Evolutionary conservation across 2,329 filamentous ascomycete genomes (phyloP).

Genomic region (Colletotrichum lini): DNA sequence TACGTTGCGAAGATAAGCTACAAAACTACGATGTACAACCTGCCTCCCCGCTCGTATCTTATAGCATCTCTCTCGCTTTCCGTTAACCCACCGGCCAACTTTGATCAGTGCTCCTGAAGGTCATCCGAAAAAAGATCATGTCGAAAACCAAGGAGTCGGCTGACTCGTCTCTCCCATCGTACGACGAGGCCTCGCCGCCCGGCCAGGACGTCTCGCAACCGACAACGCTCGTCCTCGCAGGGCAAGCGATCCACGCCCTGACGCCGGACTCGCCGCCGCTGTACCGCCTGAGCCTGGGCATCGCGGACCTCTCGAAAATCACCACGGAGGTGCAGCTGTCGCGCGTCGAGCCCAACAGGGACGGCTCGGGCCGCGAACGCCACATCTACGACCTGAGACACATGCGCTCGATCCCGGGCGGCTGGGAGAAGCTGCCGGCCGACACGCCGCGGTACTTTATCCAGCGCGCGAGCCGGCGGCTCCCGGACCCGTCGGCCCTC

Average conservation of each 20-base stretch:
- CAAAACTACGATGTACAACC: neutral
- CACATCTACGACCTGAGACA: constrained; percentile 13
- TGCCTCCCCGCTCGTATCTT: neutral
- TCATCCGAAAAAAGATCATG: neutral
- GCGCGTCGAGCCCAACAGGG: constrained; percentile 5
- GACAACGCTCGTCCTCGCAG: neutral
- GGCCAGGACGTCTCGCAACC: constrained; percentile 15
- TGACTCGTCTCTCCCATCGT: neutral
- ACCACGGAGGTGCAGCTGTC: constrained; percentile 16
- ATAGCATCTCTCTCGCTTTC: neutral
- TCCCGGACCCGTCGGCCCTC: neutral
- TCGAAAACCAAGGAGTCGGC: neutral
- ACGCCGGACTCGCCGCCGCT: constrained; percentile 9
- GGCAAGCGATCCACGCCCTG: constrained; percentile 12
- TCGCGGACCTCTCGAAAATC: constrained; percentile 1
- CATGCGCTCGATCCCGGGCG: constrained; percentile 12
- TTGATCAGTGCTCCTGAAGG: neutral
- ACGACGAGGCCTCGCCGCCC: neutral
- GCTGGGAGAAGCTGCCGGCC: neutral
- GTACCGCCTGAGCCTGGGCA: constrained; percentile 16
- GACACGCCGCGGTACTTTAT: constrained; percentile 13
- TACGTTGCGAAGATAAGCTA: neutral
- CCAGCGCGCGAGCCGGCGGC: neutral
- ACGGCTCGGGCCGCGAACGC: constrained; percentile 13
- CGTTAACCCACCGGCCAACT: neutral